These are phyloP conservation scores for Hermanozyma aechmeae DNA, from an alignment of 805 yeast genomes.

Conservation along the genomic window DNA sequence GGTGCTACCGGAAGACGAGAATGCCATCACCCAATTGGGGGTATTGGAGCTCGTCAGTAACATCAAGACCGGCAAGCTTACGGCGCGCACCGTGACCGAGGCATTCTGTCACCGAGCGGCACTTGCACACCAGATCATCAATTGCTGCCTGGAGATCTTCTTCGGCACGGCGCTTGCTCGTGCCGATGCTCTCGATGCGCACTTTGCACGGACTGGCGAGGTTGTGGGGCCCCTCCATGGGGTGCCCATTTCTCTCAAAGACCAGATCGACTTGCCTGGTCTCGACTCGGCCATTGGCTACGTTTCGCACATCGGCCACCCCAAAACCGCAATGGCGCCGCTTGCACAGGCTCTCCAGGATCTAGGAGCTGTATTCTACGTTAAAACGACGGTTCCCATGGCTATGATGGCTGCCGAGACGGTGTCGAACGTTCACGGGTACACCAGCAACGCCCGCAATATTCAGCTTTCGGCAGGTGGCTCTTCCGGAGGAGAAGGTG, in stretches of 20 bases:
- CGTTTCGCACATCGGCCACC: not conserved
- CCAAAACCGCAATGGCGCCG: slow-evolving; percentile 1
- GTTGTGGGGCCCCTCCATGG: slow-evolving; percentile 12
- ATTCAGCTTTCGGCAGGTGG: no score
- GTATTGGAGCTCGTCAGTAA: not conserved
- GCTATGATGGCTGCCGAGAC: no score
- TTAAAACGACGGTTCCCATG: no score
- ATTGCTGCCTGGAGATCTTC: slow-evolving; percentile 14
- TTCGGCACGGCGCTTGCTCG: slow-evolving; percentile 11
- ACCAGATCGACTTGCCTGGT: slow-evolving; percentile 12
- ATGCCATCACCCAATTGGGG: not conserved
- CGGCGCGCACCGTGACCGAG: slow-evolving; percentile 4
- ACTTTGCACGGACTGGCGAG: slow-evolving; percentile 6
- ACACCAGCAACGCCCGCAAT: no score
- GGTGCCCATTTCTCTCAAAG: slow-evolving; percentile 15
- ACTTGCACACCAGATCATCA: slow-evolving; percentile 14
- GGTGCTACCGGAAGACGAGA: not conserved
- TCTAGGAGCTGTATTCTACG: no score
- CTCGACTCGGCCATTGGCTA: slow-evolving; percentile 1
- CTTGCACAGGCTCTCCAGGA: no score
- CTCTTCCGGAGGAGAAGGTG: no score
- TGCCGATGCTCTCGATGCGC: slow-evolving; percentile 11
- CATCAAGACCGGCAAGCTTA: not conserved
- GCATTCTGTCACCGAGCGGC: slow-evolving; percentile 21
- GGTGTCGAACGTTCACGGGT: no score